Conservation (phyloP, 2,329 filamentous ascomycete genomes). For the Scleromitrula shiraiana region DNA sequence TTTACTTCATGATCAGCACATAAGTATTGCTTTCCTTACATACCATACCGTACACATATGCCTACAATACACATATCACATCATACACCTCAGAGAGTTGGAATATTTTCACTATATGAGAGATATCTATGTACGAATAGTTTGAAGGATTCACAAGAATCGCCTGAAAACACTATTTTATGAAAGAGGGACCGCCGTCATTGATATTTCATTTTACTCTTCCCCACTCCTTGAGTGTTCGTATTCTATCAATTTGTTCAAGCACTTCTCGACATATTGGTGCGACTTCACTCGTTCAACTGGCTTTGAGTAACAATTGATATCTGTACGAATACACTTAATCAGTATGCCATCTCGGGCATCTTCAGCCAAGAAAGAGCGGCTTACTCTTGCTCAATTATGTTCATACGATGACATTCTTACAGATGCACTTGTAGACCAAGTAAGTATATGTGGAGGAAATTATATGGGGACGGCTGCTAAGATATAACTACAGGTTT, state of each 20-base stretch:
- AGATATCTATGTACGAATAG: background rate
- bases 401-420: constrained; percentile 92
- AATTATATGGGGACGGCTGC: background rate
- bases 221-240: constrained; percentile 2
- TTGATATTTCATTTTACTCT: constrained; percentile 1
- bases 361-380: constrained; percentile 52
- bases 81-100: background rate
- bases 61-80: too few species aligned
- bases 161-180: background rate
- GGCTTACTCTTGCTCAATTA: constrained; percentile 78
- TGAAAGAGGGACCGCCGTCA: background rate
- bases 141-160: background rate
- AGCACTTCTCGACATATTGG: background rate
- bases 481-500: constrained; percentile 51
- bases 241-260: background rate
- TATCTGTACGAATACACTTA: background rate
- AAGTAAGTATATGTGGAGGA: constrained; percentile 52
- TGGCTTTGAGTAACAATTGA: background rate
- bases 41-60: too few species aligned
- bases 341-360: constrained; percentile 35
- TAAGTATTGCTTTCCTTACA: constrained; percentile 10
- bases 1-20: constrained; percentile 4
- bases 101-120: background rate
- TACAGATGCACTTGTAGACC: constrained; percentile 91
- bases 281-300: background rate